Base-by-base conservation (phyloP, 2,329 filamentous ascomycete species). In the Fonsecaea pugnacius region DNA sequence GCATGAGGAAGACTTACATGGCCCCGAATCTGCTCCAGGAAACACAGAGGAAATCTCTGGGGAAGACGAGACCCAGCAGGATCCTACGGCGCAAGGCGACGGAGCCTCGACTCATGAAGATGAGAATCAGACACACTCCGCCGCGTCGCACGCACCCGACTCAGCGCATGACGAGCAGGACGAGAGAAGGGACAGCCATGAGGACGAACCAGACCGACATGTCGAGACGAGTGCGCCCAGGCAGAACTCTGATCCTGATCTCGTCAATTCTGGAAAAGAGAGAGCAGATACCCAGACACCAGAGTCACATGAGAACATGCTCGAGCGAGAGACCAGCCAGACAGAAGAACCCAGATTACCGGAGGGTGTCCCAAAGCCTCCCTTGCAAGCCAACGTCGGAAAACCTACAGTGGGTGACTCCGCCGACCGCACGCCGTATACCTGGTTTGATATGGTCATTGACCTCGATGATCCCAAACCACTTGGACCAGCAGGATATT, bases 401-500 rank as follows among this genome's bases (percentile, higher is more conserved):
- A 1, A 2, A n/a, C 38, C 14, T 4, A 21, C 2, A 12, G 21
- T 8, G 21, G 4, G 9, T 9, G 3, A 14, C 18, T 14, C 21
- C 21, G 9, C 43, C 21, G 10, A 24, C 9, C 8, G 21, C 43
- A 27, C 43, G 24, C 43, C 43, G 12, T 48, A 27, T 48, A 27
- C 43, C 21, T 48, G 43, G 43, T 48, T 48, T 24, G 43, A 48
- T 4, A 48, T 48, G 43, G 21, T 48, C 43, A 48, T 48, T 48
- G 43, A 48, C 9, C 43, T 48, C 18, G 43, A 48, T 24, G 8
- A 48, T 48, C 43, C 43, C 9, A 14, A 48, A 48, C 43, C 43
- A 2, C 43, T 48, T 10, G 43, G 43, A 5, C 43, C 43, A 14
- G 21, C 43, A 14, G 43, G 43, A 48, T 48, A 48, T 21, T 48